A percentile compares a stretch with the other conserved stretches of the same genome.
phyloP scores from a whole-genome alignment of 352 stramenopile species.

The Globisporangium mamillatum region DNA sequence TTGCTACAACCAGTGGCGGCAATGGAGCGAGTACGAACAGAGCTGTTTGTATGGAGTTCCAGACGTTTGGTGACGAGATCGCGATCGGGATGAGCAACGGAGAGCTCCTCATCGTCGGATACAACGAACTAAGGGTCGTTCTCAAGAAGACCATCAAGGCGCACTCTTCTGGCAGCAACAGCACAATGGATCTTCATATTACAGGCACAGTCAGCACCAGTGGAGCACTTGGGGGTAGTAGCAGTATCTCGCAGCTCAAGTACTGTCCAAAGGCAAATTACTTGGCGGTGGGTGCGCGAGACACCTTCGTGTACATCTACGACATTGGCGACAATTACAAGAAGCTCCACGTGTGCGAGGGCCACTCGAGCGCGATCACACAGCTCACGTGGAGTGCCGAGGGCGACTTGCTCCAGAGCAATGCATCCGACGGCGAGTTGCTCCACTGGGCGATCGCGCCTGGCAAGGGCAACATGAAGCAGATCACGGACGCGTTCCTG shows the following conservation, averaged over 20 bases:
- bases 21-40: conserved; percentile 18
- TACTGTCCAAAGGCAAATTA: conserved; percentile 47
- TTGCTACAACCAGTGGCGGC: conserved; percentile 5
- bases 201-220: neutral
- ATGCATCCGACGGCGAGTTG: conserved; percentile 64
- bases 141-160: conserved; percentile 48
- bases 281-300: conserved; percentile 50
- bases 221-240: neutral
- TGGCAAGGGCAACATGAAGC: conserved; percentile 36
- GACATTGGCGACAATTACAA: conserved; percentile 49
- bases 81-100: conserved; percentile 47
- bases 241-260: conserved; percentile 41
- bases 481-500: conserved; percentile 60
- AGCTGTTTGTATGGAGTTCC: conserved; percentile 50
- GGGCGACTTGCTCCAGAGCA: conserved; percentile 77
- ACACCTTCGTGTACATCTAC: conserved; percentile 68
- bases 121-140: conserved; percentile 30
- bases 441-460: conserved; percentile 49
- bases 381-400: conserved; percentile 89
- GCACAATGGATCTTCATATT: conserved; percentile 11
- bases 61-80: conserved; percentile 52
- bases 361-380: conserved; percentile 76
- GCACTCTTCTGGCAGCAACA: conserved; percentile 13
- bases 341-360: conserved; percentile 60
- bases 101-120: conserved; percentile 52